These are phyloP conservation scores for Kodamaea lidongshanica DNA, from an alignment of 805 yeast genomes.

Conservation along the genomic window DNA sequence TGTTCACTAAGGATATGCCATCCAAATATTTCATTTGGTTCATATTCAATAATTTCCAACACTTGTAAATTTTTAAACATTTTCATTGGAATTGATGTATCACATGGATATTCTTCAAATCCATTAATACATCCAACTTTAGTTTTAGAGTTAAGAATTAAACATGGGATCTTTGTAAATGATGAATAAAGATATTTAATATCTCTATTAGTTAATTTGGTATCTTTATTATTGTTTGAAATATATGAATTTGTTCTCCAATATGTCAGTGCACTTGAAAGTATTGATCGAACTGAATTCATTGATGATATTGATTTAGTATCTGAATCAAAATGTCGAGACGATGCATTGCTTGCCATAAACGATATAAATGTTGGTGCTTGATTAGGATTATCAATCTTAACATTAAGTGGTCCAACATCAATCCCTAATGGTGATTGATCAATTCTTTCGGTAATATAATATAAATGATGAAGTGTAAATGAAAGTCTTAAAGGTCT, in stretches of 20 bases:
- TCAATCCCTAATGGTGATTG: constrained; percentile 39
- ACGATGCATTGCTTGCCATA: constrained; percentile 48
- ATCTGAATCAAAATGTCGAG: constrained; percentile 37
- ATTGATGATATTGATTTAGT: constrained; percentile 51
- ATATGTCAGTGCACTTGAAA: constrained; percentile 36
- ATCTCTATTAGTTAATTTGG: constrained; percentile 44
- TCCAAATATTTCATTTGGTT: constrained; percentile 60
- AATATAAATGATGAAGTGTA: constrained; percentile 60
- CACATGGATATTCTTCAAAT: constrained; percentile 67
- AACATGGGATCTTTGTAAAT: constrained; percentile 60
- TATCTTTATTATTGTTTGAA: constrained; percentile 32
- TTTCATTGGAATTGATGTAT: constrained; percentile 58
- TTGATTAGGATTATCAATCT: constrained; percentile 52
- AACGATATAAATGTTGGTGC: constrained; percentile 53
- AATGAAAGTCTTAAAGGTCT: constrained; percentile 54
- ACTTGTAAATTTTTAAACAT: constrained; percentile 59
- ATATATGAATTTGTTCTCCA: too few species aligned
- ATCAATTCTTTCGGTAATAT: constrained; percentile 53
- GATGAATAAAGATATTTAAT: constrained; percentile 54
- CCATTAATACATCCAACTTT: constrained; percentile 53
- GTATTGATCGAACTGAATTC: constrained; percentile 49
- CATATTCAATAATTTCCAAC: constrained; percentile 52
- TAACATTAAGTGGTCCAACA: constrained; percentile 58
- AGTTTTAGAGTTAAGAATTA: constrained; percentile 53
- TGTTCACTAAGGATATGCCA: constrained; percentile 55